Evolutionary conservation across 805 yeast species (phyloP).

Genomic region (Metschnikowia santaceciliae): DNA sequence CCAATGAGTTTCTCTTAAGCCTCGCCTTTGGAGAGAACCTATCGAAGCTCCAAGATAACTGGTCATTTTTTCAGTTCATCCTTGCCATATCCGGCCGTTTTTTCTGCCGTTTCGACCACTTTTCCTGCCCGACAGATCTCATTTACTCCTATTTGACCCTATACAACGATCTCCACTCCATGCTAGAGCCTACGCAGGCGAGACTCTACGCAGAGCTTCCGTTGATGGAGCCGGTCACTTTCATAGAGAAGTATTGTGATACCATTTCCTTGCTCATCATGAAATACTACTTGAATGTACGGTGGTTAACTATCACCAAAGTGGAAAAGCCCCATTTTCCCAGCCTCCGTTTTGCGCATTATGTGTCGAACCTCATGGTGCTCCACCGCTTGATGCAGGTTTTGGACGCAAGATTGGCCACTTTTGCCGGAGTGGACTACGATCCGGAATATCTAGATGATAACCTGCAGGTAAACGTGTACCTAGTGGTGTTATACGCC

Average conservation of each 20-base stretch:
- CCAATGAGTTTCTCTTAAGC: conserved; percentile 7
- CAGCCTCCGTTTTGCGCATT: conserved; percentile 16
- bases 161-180: conserved; percentile 10
- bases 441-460: neutral
- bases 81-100: conserved; percentile 5
- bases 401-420: conserved; percentile 7
- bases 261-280: conserved; percentile 7
- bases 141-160: conserved; percentile 12
- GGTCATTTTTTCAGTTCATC: conserved; percentile 6
- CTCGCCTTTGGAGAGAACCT: conserved; percentile 4
- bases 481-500: conserved; percentile 1
- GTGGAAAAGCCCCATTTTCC: conserved; percentile 16
- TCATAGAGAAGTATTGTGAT: conserved; percentile 7
- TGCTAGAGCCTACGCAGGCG: conserved; percentile 6
- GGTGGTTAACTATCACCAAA: conserved; percentile 14
- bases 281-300: conserved; percentile 9
- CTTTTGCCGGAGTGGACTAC: neutral
- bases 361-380: conserved; percentile 11
- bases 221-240: conserved; percentile 5
- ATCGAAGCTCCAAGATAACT: conserved; percentile 1
- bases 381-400: conserved; percentile 14
- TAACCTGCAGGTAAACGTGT: neutral
- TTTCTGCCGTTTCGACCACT: conserved; percentile 12
- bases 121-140: conserved; percentile 8
- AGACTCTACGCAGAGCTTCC: conserved; percentile 9